Evolutionary conservation across 331 rosid species (phyloP).

Genomic region (Quercus lobata): DNA sequence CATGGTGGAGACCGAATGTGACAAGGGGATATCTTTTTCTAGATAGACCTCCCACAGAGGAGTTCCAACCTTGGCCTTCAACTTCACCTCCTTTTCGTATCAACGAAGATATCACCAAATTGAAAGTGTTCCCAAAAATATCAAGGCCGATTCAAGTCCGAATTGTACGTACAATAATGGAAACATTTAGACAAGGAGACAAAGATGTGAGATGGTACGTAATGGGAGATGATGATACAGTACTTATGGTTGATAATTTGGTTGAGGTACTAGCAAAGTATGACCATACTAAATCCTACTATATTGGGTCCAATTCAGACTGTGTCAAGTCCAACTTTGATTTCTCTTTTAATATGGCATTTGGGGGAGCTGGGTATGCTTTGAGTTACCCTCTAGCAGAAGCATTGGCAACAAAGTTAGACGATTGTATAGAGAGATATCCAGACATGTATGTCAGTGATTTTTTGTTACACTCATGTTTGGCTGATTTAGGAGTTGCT

Average conservation of each 20-base stretch:
- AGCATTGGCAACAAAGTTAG: conserved; percentile 23
- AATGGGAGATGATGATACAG: conserved; percentile 46
- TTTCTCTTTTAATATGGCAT: conserved; percentile 44
- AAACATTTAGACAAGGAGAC: conserved; percentile 30
- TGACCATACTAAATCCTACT: conserved; percentile 27
- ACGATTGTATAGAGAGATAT: conserved; percentile 44
- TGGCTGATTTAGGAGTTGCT: conserved; percentile 43
- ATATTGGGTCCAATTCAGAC: conserved; percentile 43
- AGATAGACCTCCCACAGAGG: conserved; percentile 27
- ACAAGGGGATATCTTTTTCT: conserved; percentile 44
- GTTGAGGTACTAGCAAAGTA: conserved; percentile 32
- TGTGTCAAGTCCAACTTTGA: conserved; percentile 31
- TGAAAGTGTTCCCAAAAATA: neutral
- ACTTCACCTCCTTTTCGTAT: conserved; percentile 36
- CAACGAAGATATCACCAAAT: conserved; percentile 15
- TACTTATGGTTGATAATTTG: conserved; percentile 37
- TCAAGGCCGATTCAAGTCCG: conserved; percentile 9
- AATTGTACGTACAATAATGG: conserved; percentile 28
- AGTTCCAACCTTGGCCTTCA: conserved; percentile 43
- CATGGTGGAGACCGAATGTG: conserved; percentile 46
- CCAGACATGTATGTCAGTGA: conserved; percentile 28
- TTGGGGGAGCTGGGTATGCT: conserved; percentile 55
- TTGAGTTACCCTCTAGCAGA: conserved; percentile 45
- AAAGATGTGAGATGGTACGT: conserved; percentile 48
- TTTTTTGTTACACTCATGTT: conserved; percentile 31